Evolutionary conservation across 441 rosid species (phyloP), one percentile per base, ranked within the genome.

Genomic region (Pelargonium cotyledonis): DNA sequence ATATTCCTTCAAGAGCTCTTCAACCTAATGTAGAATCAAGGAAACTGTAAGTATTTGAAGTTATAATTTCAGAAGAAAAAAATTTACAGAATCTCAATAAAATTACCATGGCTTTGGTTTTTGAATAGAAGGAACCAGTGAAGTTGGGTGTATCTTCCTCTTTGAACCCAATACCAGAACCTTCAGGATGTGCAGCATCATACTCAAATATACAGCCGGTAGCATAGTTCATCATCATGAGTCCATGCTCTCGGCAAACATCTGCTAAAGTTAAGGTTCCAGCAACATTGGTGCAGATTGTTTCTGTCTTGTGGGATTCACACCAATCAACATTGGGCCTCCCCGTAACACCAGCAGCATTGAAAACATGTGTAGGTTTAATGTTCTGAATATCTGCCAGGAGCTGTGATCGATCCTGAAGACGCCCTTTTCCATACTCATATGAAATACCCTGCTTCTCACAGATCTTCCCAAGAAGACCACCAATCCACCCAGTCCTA

Each of bases 241-340:
- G 80, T 51, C 83, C 82, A 65, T 87, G 80, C 80, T 90, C 96
- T 82, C 90, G 80, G 85, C 96, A 88, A 46, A 92, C 90, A 79
- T 90, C 96, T 16, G 96, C 96, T 19, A 92, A 80, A 61, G 93
- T 88, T 78, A 92, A 81, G 67, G 96, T 92, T 70, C 98, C 98
- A 70, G 89, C 83, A 23, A 92, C 93, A 58, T 92, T 92, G 74
- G 88, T 72, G 6, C 92, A 87, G 65, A 92, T 86, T 4, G 98
- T 92, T 76, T 92, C 95, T 0, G 90, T 76, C 79, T 88, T 88
- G 75, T 92, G 95, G 46, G 95, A 87, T 72, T 92, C 98, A 73
- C 98, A 92, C 98, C 98, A 90, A 77, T 92, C 98, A 29, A 92
- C 98, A 73, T 92, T 92, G 5, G 98, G 98, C 77, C 95, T 88